Evolutionary conservation across 2,329 filamentous ascomycete species (phyloP).

Genomic region (Aspergillus ochraceoroseus): DNA sequence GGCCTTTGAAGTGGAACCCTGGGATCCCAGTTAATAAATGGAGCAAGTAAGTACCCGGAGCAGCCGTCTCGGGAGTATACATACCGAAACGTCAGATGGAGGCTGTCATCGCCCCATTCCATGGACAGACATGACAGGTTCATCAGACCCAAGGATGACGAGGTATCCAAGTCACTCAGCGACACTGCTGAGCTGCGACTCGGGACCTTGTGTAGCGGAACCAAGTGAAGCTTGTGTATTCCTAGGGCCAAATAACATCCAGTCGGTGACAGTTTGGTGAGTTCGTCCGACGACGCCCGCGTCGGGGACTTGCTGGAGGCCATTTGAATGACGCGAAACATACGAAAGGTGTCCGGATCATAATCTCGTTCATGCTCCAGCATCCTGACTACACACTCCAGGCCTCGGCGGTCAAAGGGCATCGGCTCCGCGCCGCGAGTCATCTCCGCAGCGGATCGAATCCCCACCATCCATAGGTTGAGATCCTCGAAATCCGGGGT

Average conservation of each 20-base stretch:
- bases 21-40: too few relatives aligned
- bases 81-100: constrained; percentile 60
- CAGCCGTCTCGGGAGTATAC: too few relatives aligned
- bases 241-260: constrained; percentile 66
- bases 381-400: constrained; percentile 58
- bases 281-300: constrained; percentile 60
- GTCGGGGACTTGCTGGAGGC: constrained; percentile 52
- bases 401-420: constrained; percentile 54
- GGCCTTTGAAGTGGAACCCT: constrained; percentile 53
- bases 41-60: too few relatives aligned
- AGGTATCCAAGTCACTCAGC: constrained; percentile 47
- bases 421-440: constrained; percentile 50
- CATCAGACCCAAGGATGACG: constrained; percentile 59
- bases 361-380: constrained; percentile 65
- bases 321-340: constrained; percentile 65
- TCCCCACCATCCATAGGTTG: constrained; percentile 59
- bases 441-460: constrained; percentile 57
- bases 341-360: constrained; percentile 60
- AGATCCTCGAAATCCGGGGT: constrained; percentile 61
- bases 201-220: constrained; percentile 58
- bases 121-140: constrained; percentile 57
- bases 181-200: constrained; percentile 53
- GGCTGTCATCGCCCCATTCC: constrained; percentile 59
- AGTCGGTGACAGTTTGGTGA: constrained; percentile 59
- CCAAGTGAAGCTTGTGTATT: constrained; percentile 63